Percentiles rank a stretch among this genome's conserved stretches.
Evolutionary conservation across 2,329 filamentous ascomycete species (phyloP).

Genomic region (Hypomyces perniciosus): DNA sequence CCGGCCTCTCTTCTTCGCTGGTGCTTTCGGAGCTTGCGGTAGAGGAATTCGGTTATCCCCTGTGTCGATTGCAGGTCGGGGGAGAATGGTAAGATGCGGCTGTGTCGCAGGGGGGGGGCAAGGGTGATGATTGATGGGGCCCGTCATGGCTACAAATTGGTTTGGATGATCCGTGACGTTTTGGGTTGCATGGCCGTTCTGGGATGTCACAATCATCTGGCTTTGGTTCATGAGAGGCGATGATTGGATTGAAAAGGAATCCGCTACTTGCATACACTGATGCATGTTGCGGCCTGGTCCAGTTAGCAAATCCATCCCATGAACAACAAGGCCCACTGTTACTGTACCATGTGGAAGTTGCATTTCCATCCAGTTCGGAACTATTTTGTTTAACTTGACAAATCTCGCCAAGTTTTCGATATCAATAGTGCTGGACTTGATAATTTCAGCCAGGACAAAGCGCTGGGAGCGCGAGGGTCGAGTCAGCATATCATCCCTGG

Average conservation of each 20-base stretch:
- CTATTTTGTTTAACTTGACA: conserved; percentile 35
- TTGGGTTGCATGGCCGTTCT: conserved; percentile 6
- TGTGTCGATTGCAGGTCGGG: conserved; percentile 18
- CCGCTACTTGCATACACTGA: conserved; percentile 38
- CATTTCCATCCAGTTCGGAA: conserved; percentile 43
- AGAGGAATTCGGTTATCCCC: conserved; percentile 10
- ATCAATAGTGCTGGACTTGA: conserved; percentile 49
- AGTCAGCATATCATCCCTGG: neutral
- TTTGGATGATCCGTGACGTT: conserved; percentile 6
- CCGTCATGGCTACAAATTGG: neutral
- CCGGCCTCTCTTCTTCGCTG: conserved; percentile 35
- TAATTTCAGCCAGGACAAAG: conserved; percentile 52
- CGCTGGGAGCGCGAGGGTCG: conserved; percentile 32
- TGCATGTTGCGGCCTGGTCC: conserved; percentile 41
- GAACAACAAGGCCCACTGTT: neutral
- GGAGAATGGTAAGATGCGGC: conserved; percentile 16
- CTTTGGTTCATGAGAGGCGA: conserved; percentile 4
- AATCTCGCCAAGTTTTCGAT: conserved; percentile 41
- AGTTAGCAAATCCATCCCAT: neutral
- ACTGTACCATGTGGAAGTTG: conserved; percentile 41
- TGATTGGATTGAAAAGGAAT: conserved; percentile 29
- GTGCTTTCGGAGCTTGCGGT: conserved; percentile 5
- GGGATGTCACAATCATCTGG: conserved; percentile 3
- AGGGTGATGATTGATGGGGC: conserved; percentile 1
- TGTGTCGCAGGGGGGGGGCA: conserved; percentile 6